A percentile compares a stretch with the other conserved stretches of the same genome.
These are phyloP conservation scores for Geoglossum cookeanum DNA, from an alignment of 2,329 filamentous ascomycete species.

Conservation along the genomic window DNA sequence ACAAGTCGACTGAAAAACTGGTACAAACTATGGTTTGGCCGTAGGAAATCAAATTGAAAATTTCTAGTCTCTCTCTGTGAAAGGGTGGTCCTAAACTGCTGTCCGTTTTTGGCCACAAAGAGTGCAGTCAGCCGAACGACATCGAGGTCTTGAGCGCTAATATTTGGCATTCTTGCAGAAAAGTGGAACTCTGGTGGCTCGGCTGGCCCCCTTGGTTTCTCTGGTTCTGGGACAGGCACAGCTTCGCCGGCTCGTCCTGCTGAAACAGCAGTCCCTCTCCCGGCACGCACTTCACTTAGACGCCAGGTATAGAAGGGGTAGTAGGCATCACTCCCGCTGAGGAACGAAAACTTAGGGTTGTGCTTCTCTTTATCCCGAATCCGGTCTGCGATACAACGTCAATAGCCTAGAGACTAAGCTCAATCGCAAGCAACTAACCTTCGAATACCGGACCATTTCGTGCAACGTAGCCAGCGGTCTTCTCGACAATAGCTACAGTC, in stretches of 20 bases:
- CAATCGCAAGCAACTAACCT: conserved; percentile 18
- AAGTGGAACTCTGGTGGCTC: conserved; percentile 80
- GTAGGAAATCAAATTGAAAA: conserved; percentile 88
- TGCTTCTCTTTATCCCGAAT: conserved; percentile 68
- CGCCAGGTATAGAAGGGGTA: conserved; percentile 82
- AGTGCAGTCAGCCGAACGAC: conserved; percentile 60
- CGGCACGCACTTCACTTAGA: conserved; percentile 64
- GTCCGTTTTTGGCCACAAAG: conserved; percentile 83
- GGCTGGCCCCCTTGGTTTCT: conserved; percentile 63
- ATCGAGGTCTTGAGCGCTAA: conserved; percentile 80
- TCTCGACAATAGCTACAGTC: conserved; percentile 54
- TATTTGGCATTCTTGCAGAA: conserved; percentile 90
- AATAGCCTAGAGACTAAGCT: conserved; percentile 1
- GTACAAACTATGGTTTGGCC: conserved; percentile 88
- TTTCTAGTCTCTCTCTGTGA: conserved; percentile 79
- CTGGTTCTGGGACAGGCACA: conserved; percentile 30
- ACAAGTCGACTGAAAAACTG: conserved; percentile 86
- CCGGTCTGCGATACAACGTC: conserved; percentile 30
- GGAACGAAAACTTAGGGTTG: conserved; percentile 84
- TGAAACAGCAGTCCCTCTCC: conserved; percentile 59
- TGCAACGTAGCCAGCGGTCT: conserved; percentile 81
- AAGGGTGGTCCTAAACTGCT: conserved; percentile 76
- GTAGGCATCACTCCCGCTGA: conserved; percentile 65
- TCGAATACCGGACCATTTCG: conserved; percentile 50
- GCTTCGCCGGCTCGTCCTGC: conserved; percentile 54